Evolutionary conservation across 2,329 filamentous ascomycete species (phyloP), one percentile per base, ranked within the genome.

Genomic region (Thermomyces lanuginosus): DNA sequence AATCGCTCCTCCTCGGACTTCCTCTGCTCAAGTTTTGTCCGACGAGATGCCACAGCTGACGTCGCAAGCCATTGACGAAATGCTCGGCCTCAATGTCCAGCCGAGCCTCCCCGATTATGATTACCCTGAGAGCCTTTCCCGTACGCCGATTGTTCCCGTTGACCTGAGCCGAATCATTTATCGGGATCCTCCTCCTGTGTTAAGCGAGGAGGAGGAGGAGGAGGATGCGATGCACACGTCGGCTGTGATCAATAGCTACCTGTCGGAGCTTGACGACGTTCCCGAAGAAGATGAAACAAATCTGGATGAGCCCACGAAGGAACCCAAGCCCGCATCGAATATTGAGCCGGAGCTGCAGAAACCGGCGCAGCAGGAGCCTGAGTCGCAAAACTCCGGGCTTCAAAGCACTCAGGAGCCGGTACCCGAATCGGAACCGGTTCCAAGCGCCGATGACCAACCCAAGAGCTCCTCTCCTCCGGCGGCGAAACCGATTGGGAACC

Each of bases 261-360:
- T 42, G n/a, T 46, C 45, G 24, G 52, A 56, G 13, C 39, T 61
- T 31, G 50, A 55, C 24, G 53, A 59, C 31, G 56, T 63, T 4
- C 56, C 55, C 1, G 58, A 62, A 36, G 57, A 61, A 33, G 53
- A 55, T 23, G 57, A 59, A 36, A 40, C 35, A n/a, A 43, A 42
- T 5, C 40, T 40, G 34, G 46, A 47, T 31, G 43, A 49, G 21
- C 51, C 43, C 27, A 43, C 48, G 5, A 38, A 44, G 4, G 30
- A 38, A 29, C 20, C 35, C 18, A 36, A 35, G 4, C 25, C 35
- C 5, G 22, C 37, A 4, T 24, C 32, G 17, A n/a, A n/a, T n/a
- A n/a, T n/a, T n/a, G n/a, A n/a, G n/a, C n/a, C n/a, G n/a, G n/a
- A n/a, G n/a, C n/a, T n/a, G n/a, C n/a, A n/a, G n/a, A n/a, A n/a